Base-by-base conservation (phyloP, 1,139 yeast species). In the Kodamaea alishanica region DNA sequence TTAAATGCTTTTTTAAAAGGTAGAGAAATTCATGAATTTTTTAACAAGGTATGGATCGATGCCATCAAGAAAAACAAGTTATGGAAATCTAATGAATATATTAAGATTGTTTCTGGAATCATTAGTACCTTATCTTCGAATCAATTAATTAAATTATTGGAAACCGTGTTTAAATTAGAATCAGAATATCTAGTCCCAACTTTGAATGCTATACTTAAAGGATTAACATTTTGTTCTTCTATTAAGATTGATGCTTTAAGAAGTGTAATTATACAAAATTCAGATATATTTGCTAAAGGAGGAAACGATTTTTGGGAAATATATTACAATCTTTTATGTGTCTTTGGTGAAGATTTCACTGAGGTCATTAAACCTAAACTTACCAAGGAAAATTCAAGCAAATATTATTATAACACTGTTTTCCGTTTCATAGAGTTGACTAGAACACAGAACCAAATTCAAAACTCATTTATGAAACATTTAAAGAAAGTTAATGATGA, bases 1-100 rank as follows among this genome's bases (percentile, higher is more conserved):
- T 58, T 79, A 3, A 59, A 63, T 7, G 74, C 83, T 8, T 75
- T 71, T 51, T 63, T 70, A 5, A 73, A 67, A 47, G 82, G 82
- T 6, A 75, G 94, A 63, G 88, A 82, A 39, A 63, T 79, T 32
- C 60, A 60, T 7, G 57, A 60, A 4, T 83, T 84, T 47, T 64
- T 79, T 35, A 56, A 61, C 4, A 44, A 50, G 0, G 55, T 68
- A 9, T 81, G 85, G 83, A 59, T 63, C 9, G 38, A 49, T 2
- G 61, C 70, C 5, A 59, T 71, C 8, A 37, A 51, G 3, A 41
- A 47, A 4, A 47, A 54, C 20, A 34, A 40, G 3, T 40, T 54
- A 30, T 65, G 75, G 63, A 48, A 42, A 7, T 52, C 64, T 2
- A 46, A 49, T 2, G 52, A 50, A 2, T 67, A 75, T 33, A 49